phyloP scores from a whole-genome alignment of 306 rosid genomes.

The Bauhinia variegata region DNA sequence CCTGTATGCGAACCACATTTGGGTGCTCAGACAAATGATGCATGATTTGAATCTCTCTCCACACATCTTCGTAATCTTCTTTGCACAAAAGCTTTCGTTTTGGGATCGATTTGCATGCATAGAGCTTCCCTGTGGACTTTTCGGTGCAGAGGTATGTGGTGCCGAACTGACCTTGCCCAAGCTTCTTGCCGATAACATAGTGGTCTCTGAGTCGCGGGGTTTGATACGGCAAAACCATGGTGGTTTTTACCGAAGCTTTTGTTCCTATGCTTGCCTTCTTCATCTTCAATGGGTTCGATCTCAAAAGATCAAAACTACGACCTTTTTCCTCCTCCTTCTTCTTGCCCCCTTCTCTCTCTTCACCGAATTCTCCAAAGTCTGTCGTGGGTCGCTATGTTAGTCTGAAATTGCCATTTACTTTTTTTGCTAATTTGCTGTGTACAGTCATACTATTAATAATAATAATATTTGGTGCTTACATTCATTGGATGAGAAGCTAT shows the following conservation, averaged over 20 bases:
- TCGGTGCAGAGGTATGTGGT: constrained; percentile 74
- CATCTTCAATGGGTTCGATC: constrained; percentile 44
- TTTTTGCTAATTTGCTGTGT: neutral
- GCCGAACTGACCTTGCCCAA: constrained; percentile 85
- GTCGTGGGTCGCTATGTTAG: neutral
- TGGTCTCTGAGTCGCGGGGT: constrained; percentile 74
- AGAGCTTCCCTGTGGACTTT: constrained; percentile 52
- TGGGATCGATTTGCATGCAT: constrained; percentile 91
- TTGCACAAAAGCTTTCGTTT: constrained; percentile 74
- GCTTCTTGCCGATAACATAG: constrained; percentile 79
- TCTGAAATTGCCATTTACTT: neutral
- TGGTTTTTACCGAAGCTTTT: constrained; percentile 39
- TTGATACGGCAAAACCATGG: constrained; percentile 65
- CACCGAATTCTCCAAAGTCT: neutral
- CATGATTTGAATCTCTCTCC: constrained; percentile 97
- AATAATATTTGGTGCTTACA: neutral
- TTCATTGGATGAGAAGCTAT: neutral
- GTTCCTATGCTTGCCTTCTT: constrained; percentile 44
- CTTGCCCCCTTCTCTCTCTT: constrained; percentile 15
- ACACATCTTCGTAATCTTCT: constrained; percentile 84
- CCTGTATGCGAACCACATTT: constrained; percentile 72
- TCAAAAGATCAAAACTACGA: neutral
- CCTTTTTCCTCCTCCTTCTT: neutral
- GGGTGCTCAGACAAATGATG: constrained; percentile 81
- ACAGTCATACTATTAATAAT: too few relatives aligned